phyloP scores from a whole-genome alignment of 202 grass and related monocot genomes.

The Brachypodium distachyon region DNA sequence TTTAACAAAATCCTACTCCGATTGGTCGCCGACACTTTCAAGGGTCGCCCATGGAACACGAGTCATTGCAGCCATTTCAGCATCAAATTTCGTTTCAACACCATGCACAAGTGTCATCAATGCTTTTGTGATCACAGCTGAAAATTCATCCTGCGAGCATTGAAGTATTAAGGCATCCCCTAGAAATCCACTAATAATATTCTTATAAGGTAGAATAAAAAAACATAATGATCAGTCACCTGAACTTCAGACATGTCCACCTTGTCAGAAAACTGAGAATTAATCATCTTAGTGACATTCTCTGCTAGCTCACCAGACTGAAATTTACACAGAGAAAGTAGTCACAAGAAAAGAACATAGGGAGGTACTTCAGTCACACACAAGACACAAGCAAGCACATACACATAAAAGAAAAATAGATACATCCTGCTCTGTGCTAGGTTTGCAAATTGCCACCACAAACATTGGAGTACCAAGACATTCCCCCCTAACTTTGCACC shows the following conservation, averaged over 20 bases:
- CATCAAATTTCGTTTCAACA: conserved; percentile 97
- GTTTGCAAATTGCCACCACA: neutral
- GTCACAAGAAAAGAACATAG: neutral
- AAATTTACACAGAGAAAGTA: conserved; percentile 21
- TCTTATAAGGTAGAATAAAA: neutral
- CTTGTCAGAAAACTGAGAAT: conserved; percentile 76
- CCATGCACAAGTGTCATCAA: conserved; percentile 96
- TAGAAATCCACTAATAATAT: conserved; percentile 10
- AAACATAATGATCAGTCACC: conserved; percentile 40
- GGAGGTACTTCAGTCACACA: neutral
- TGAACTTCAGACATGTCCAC: conserved; percentile 98
- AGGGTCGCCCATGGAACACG: conserved; percentile 88
- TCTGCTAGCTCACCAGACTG: conserved; percentile 95
- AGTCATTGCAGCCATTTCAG: conserved; percentile 95
- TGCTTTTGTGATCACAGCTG: conserved; percentile 87
- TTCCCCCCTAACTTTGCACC: neutral
- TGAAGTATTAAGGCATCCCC: conserved; percentile 1
- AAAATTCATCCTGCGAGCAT: conserved; percentile 87
- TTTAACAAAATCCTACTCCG: conserved; percentile 54
- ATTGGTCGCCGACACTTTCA: conserved; percentile 97
- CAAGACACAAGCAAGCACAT: neutral
- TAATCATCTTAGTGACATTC: conserved; percentile 95
- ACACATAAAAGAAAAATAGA: neutral
- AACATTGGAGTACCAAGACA: neutral
- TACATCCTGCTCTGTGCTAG: neutral